Evolutionary conservation across 176 grass and related monocot species (phyloP), one percentile per base, ranked within the genome.

Genomic region (Cenchrus purpureus): DNA sequence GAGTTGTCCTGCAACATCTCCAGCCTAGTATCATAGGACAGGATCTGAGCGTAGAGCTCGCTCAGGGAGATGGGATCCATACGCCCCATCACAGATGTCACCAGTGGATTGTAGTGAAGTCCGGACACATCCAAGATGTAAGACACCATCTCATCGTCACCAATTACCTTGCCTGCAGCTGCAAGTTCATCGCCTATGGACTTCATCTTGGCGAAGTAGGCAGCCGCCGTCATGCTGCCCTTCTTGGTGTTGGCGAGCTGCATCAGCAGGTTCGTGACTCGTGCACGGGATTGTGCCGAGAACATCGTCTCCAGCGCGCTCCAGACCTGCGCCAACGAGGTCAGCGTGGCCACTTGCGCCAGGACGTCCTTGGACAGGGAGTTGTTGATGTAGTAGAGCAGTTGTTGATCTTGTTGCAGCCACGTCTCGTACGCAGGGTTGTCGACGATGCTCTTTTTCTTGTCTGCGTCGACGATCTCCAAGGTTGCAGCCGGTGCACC

Each of bases 151-250:
- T 80, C 31, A 6, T 80, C 77, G 49, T 80, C 57, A 2, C 25
- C 42, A 1, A 80, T 10, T 4, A 8, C 55, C 32, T 34, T 40
- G 7, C 77, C 57, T 20, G 42, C 59, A n/a, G 42, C 20, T 14
- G 75, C 75, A 2, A 78, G 28, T 11, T 78, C 51, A 20, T 78
- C 52, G 5, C 53, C 51, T 5, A 65, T 7, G 0, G 55, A 31
- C 34, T 58, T 25, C 54, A 80, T 50, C 42, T 80, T 80, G 40
- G 10, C 15, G 20, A 48, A 52, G 60, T 80, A 80, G 12, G 58
- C 77, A 28, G 2, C 48, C 0, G 20, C 7, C 15, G 57, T 65
- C 53, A 80, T 46, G 32, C 14, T 9, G 7, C 56, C 77, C 44
- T 80, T 80, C 12, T 62, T 17, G 15, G 75, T 13, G 46, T 12